Evolutionary conservation across 208 protist genomes (phyloP).

Genomic region (Trypanosoma theileri): DNA sequence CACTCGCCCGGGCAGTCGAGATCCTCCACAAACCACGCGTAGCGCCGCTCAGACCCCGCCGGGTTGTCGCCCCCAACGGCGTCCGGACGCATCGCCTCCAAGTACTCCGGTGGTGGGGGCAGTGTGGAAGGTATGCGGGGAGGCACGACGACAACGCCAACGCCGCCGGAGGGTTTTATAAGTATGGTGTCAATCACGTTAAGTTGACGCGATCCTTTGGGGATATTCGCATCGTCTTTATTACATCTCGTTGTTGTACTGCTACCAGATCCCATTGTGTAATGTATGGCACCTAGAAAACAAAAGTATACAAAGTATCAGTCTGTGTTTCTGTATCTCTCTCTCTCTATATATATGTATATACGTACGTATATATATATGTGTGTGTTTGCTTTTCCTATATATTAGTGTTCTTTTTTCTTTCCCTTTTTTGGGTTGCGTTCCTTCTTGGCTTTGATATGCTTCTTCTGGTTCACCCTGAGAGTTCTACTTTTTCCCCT

Average conservation of each 20-base stretch:
- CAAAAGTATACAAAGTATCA: neutral
- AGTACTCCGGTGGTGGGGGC: conserved; percentile 15
- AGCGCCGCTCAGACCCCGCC: conserved; percentile 26
- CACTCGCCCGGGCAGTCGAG: conserved; percentile 52
- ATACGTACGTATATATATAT: no score
- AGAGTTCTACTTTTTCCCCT: conserved; percentile 5
- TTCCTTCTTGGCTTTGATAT: no score
- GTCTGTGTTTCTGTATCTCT: neutral
- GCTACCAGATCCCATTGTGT: conserved; percentile 44
- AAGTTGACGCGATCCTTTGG: neutral
- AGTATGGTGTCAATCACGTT: neutral
- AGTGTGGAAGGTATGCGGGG: neutral
- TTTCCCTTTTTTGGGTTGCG: no score
- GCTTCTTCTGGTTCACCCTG: neutral
- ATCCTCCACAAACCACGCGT: conserved; percentile 76
- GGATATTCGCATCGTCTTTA: no score
- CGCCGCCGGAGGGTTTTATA: neutral
- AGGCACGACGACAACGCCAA: conserved; percentile 1
- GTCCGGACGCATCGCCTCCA: neutral
- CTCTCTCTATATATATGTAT: neutral
- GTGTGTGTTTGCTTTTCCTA: no score
- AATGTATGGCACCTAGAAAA: neutral
- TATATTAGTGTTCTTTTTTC: no score
- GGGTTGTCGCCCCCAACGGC: no score
- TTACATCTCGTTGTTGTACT: conserved; percentile 23